These are phyloP conservation scores for Arthroderma sp. DNA, from an alignment of 2,329 filamentous ascomycete genomes.

Conservation along the genomic window DNA sequence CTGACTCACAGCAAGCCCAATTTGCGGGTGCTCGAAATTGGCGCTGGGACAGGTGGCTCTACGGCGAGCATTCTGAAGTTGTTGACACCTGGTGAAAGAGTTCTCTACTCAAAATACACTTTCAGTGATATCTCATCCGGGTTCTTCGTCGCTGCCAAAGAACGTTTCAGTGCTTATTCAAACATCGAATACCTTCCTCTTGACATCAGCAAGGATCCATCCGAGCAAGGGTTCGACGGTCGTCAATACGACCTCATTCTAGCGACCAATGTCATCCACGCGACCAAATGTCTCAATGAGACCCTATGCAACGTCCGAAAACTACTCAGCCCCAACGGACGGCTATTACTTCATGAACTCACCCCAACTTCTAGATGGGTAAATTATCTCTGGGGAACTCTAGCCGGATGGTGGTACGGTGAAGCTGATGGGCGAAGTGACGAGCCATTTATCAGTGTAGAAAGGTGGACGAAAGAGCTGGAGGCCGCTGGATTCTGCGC, in stretches of 20 bases:
- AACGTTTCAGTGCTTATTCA: neutral
- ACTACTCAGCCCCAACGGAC: slow-evolving; percentile 13
- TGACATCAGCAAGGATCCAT: slow-evolving; percentile 15
- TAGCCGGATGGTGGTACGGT: neutral
- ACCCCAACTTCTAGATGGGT: neutral
- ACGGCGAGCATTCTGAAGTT: neutral
- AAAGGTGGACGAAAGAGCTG: too few relatives aligned
- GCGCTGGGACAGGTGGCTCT: slow-evolving; percentile 11
- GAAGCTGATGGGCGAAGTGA: neutral
- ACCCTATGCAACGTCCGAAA: slow-evolving; percentile 12
- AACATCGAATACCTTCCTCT: slow-evolving; percentile 9
- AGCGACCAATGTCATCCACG: slow-evolving; percentile 18
- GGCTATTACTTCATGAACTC: neutral
- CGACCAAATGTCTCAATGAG: slow-evolving; percentile 13
- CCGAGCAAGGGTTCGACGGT: slow-evolving; percentile 15
- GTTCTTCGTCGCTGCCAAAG: neutral
- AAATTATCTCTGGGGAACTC: neutral
- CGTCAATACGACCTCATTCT: slow-evolving; percentile 17
- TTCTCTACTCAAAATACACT: slow-evolving; percentile 8
- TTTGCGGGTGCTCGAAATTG: slow-evolving; percentile 15
- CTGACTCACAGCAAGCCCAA: slow-evolving; percentile 12
- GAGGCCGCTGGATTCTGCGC: too few relatives aligned
- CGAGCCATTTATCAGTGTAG: neutral
- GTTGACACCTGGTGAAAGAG: neutral
- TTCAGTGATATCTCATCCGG: slow-evolving; percentile 4